These are phyloP conservation scores for Paramecium primaurelia DNA, from an alignment of 73 alveolate species.

Conservation along the genomic window DNA sequence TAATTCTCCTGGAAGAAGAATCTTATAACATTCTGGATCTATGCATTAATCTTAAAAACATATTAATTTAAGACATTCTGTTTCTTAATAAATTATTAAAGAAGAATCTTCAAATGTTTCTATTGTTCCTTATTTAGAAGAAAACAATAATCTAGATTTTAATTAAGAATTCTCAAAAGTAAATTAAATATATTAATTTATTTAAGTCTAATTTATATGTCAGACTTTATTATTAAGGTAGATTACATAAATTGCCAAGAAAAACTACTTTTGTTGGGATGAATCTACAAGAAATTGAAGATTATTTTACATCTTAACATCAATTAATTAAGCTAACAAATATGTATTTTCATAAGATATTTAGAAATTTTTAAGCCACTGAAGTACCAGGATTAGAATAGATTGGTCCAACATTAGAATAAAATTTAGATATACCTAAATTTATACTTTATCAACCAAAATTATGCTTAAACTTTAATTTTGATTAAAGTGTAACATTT, in stretches of 20 bases:
- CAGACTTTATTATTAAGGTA: neutral
- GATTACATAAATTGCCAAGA: neutral
- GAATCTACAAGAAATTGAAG: slow-evolving; percentile 10
- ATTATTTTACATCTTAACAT: neutral
- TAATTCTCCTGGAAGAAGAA: neutral
- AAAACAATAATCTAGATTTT: neutral
- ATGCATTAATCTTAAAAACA: neutral
- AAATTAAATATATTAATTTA: neutral
- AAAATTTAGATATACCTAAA: neutral
- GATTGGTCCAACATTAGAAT: neutral
- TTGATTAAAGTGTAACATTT: neutral
- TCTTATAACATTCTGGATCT: neutral
- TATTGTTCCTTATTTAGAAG: neutral
- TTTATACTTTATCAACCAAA: neutral
- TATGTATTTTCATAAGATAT: neutral
- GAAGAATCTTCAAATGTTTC: neutral
- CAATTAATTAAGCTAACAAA: neutral
- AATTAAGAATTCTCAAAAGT: slow-evolving; percentile 7
- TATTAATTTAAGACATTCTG: neutral
- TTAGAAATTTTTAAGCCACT: neutral
- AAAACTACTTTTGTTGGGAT: neutral
- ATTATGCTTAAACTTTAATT: neutral
- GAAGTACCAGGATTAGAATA: neutral
- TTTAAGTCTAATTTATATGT: slow-evolving; percentile 23
- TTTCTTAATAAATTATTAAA: neutral